Evolutionary conservation across 2,329 filamentous ascomycete species (phyloP).

Genomic region (Lecanicillium sp.): DNA sequence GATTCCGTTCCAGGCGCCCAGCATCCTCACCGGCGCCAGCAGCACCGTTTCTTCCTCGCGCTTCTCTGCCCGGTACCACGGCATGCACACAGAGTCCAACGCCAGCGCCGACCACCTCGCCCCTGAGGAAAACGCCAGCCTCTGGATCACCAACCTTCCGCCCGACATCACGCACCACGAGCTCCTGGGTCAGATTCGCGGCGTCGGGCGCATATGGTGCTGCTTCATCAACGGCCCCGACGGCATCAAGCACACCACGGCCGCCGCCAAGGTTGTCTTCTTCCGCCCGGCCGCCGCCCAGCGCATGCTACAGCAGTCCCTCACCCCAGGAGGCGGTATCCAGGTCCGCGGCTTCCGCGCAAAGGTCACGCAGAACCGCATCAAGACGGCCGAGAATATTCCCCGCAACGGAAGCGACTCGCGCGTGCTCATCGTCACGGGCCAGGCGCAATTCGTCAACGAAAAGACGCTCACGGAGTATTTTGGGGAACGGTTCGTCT

Average conservation of each 20-base stretch:
- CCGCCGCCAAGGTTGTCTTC: slow-evolving; percentile 46
- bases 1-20: not conserved
- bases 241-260: slow-evolving; percentile 27
- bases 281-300: slow-evolving; percentile 37
- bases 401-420: slow-evolving; percentile 27
- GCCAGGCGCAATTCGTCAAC: slow-evolving; percentile 39
- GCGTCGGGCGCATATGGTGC: slow-evolving; percentile 46
- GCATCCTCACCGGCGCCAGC: not conserved
- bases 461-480: slow-evolving; percentile 30
- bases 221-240: slow-evolving; percentile 46
- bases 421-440: slow-evolving; percentile 46
- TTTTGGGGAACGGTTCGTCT: slow-evolving; percentile 39
- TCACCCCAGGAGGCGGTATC: slow-evolving; percentile 24
- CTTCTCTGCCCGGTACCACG: slow-evolving; percentile 32
- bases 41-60: slow-evolving; percentile 11
- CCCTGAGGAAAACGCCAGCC: slow-evolving; percentile 38
- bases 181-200: slow-evolving; percentile 39
- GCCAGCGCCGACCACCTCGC: slow-evolving; percentile 28
- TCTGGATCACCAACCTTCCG: slow-evolving; percentile 49
- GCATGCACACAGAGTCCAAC: slow-evolving; percentile 30
- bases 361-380: slow-evolving; percentile 42
- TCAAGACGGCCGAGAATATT: slow-evolving; percentile 32
- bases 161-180: slow-evolving; percentile 34
- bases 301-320: slow-evolving; percentile 21
- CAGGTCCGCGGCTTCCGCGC: slow-evolving; percentile 31